Evolutionary conservation across 306 rosid genomes (phyloP), one percentile per base, ranked within the genome.

Genomic region (Quercus mongolica): DNA sequence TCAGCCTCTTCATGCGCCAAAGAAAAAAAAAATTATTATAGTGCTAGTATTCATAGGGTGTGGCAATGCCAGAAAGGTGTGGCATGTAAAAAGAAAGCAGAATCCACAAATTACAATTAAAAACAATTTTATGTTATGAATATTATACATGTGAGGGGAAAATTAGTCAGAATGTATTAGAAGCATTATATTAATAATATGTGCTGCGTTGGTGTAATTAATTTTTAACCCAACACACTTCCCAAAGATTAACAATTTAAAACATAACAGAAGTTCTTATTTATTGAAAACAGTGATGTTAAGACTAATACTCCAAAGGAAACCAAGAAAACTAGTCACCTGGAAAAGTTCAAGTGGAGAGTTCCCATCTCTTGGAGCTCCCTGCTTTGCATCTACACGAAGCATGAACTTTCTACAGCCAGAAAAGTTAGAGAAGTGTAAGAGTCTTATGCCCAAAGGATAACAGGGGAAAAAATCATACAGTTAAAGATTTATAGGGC

Each of bases 371-470:
- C 86, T 96, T 6, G 97, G 94, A 74, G 94, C 91, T 82, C 99
- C 99, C 85, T 93, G 99, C 78, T 85, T 88, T 73, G 99, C 99
- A 87, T 96, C 98, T 71, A 96, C 99, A 4, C 96, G 99, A 79
- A 96, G 94, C 99, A 96, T 88, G 75, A 87, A 85, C 76, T 89
- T 86, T 83, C 99, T 96, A 89, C 78, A 92, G 86, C 54, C 81
- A 87, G 70, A 75, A 77, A 33, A 77, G 63, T 63, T 38, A 19
- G 17, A 18, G 13, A 68, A 54, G 31, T 44, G 76, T 61, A 23
- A 74, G 63, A 85, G 67, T 46, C 58, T 51, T 18, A 10, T 4
- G n/a, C 26, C 20, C 17, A 17, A 20, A 51, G 74, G 26, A 56
- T 68, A 21, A 38, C 31, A 44, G 18, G 49, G 25, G 9, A 77